Conservation (phyloP, 1,284 basidiomycete genomes). For the Pulveroboletus sp. region DNA sequence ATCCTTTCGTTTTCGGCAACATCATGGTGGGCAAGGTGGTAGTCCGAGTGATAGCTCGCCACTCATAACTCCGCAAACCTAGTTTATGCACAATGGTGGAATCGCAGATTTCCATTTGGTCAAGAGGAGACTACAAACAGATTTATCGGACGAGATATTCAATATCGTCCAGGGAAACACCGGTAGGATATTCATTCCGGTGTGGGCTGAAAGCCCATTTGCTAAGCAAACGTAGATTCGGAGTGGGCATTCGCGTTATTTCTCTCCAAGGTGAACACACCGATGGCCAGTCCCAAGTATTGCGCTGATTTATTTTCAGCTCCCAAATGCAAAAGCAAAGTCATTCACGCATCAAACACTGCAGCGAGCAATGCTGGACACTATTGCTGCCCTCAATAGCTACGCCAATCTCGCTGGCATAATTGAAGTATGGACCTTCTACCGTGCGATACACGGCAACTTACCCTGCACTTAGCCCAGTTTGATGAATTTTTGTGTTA, state of each 20-base stretch:
- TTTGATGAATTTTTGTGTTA: conserved; percentile 95
- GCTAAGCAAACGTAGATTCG: conserved; percentile 59
- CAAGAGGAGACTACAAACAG: conserved; percentile 78
- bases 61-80: conserved; percentile 1
- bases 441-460: not conserved
- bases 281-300: not conserved
- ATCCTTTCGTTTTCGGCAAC: conserved; percentile 86
- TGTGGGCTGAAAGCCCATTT: not conserved
- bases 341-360: conserved; percentile 65
- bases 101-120: conserved; percentile 81
- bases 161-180: conserved; percentile 88
- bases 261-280: conserved; percentile 67
- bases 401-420: conserved; percentile 76
- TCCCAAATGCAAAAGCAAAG: conserved; percentile 76
- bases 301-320: conserved; percentile 44
- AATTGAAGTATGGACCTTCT: conserved; percentile 53
- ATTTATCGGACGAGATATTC: conserved; percentile 81
- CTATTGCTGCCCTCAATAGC: conserved; percentile 76
- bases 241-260: conserved; percentile 96
- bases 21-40: conserved; percentile 68
- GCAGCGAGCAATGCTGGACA: conserved; percentile 83
- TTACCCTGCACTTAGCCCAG: conserved; percentile 60
- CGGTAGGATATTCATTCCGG: conserved; percentile 48
- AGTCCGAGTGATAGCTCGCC: not conserved
- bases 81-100: conserved; percentile 97